These are phyloP conservation scores for Juncus inflexus DNA, from an alignment of 176 grass and related monocot species.

Conservation along the genomic window DNA sequence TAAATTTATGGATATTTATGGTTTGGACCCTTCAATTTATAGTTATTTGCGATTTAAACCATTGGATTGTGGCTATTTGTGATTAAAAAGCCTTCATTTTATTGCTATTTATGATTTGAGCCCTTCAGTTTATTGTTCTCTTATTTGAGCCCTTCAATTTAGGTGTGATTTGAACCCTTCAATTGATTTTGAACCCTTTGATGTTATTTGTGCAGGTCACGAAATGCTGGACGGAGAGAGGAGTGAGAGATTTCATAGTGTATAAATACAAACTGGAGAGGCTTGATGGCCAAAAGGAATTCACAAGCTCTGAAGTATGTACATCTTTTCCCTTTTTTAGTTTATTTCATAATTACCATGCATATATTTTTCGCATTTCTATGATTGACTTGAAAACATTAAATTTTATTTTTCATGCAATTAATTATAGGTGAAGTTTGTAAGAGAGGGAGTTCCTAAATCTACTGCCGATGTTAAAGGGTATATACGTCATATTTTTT, in stretches of 20 bases:
- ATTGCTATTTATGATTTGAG: too few species aligned
- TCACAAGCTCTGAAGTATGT: conserved; percentile 77
- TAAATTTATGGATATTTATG: not conserved
- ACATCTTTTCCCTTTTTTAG: not conserved
- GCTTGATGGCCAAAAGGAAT: conserved; percentile 60
- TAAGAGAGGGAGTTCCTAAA: conserved; percentile 59
- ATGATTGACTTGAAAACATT: not conserved
- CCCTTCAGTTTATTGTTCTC: conserved; percentile 62
- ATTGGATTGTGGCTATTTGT: not conserved
- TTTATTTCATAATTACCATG: not conserved
- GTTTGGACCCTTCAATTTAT: not conserved
- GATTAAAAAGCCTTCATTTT: too few species aligned
- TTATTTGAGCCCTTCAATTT: not conserved
- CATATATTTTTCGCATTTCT: not conserved
- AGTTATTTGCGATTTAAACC: not conserved
- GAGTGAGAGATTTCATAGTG: conserved; percentile 54
- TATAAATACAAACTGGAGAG: conserved; percentile 79
- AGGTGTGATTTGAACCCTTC: too few species aligned
- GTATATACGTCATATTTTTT: conserved; percentile 40
- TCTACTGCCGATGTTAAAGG: conserved; percentile 64
- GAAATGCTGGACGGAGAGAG: conserved; percentile 63
- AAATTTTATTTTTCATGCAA: not conserved
- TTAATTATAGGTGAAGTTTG: conserved; percentile 56
- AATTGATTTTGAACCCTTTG: not conserved
- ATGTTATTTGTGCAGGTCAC: conserved; percentile 45